Percentiles rank a stretch among this genome's conserved stretches.
These are phyloP conservation scores for Prunus dulcis DNA, from an alignment of 306 rosid species.

Conservation along the genomic window DNA sequence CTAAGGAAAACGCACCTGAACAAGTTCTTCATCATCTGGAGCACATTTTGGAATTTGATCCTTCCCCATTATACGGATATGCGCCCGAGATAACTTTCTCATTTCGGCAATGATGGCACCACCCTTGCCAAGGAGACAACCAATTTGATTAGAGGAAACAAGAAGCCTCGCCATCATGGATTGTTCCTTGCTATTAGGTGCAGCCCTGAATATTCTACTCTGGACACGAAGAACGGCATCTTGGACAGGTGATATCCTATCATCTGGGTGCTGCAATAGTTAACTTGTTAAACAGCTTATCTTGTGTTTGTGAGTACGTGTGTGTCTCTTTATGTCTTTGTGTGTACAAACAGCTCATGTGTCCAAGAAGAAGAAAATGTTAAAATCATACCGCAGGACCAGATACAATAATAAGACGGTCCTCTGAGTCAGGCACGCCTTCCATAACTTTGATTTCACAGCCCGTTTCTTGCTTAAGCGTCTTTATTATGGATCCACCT, in stretches of 20 bases:
- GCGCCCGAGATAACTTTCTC: conserved; percentile 88
- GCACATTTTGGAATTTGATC: conserved; percentile 85
- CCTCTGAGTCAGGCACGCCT: conserved; percentile 53
- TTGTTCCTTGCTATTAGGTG: conserved; percentile 67
- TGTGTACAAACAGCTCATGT: neutral
- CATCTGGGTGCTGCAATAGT: conserved; percentile 86
- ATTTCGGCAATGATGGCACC: conserved; percentile 89
- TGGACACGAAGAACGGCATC: conserved; percentile 93
- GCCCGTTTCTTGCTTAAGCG: conserved; percentile 76
- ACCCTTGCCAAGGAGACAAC: conserved; percentile 95
- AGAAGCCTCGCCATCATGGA: conserved; percentile 70
- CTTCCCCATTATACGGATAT: conserved; percentile 81
- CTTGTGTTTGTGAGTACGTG: neutral
- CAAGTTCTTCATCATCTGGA: conserved; percentile 84
- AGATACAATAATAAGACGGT: conserved; percentile 65
- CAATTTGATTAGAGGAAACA: conserved; percentile 80
- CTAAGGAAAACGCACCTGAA: conserved; percentile 56
- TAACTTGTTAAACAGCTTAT: conserved; percentile 26
- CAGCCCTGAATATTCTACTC: conserved; percentile 65
- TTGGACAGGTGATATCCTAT: conserved; percentile 89
- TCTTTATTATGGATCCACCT: conserved; percentile 73
- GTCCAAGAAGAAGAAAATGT: neutral
- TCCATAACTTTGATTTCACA: conserved; percentile 86
- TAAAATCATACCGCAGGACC: conserved; percentile 77
- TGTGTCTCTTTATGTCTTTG: neutral